Evolutionary conservation across 1,284 basidiomycete species (phyloP).

Genomic region (Austroboletus olivaceoglutinosus): DNA sequence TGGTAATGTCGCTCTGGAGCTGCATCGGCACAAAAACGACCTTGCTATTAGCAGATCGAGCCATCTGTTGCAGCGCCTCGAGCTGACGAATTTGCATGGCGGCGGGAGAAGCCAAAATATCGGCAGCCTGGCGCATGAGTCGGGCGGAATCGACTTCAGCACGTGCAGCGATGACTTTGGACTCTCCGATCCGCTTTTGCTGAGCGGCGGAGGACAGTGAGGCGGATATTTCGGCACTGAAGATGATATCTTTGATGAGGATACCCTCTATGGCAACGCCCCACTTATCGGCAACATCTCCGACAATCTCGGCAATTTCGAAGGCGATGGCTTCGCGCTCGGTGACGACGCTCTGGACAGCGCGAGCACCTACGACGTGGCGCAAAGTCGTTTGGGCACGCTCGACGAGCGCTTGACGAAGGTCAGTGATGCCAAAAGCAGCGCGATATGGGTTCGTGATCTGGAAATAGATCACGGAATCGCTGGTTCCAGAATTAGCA

Average conservation of each 20-base stretch:
- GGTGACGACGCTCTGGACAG: constrained; percentile 80
- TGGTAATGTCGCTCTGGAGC: constrained; percentile 68
- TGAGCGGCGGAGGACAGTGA: constrained; percentile 92
- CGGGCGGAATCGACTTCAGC: constrained; percentile 94
- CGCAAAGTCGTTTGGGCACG: constrained; percentile 95
- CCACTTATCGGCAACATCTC: constrained; percentile 87
- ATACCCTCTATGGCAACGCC: constrained; percentile 95
- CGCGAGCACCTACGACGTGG: constrained; percentile 90
- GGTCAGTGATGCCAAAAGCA: constrained; percentile 88
- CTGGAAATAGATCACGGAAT: constrained; percentile 91
- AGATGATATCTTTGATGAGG: constrained; percentile 92
- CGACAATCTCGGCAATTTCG: constrained; percentile 94
- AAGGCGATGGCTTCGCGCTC: constrained; percentile 96
- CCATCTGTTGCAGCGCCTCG: constrained; percentile 77
- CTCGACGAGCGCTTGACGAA: constrained; percentile 85
- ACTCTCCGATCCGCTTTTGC: constrained; percentile 93
- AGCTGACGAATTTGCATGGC: constrained; percentile 98
- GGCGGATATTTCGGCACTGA: constrained; percentile 88
- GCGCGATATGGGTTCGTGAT: constrained; percentile 85
- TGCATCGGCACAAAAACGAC: constrained; percentile 96
- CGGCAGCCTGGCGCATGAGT: constrained; percentile 91
- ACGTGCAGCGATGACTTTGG: constrained; percentile 93
- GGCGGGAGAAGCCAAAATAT: constrained; percentile 88
- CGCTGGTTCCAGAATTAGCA: constrained; percentile 45
- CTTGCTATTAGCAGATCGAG: constrained; percentile 77